These are phyloP conservation scores for Forsythia suspensa DNA, from an alignment of 257 asterid species.

Conservation along the genomic window DNA sequence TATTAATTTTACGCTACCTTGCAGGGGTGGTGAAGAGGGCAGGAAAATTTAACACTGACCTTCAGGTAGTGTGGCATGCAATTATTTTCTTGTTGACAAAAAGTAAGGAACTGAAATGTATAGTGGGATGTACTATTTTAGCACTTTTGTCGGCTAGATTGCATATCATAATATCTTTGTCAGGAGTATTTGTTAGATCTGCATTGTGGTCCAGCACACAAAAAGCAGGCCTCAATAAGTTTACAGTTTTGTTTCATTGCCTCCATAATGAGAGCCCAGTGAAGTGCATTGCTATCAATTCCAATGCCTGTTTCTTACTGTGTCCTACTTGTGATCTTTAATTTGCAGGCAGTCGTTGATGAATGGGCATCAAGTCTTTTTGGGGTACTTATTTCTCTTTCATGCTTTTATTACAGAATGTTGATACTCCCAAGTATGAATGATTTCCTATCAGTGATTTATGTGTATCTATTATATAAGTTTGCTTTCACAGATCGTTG, in stretches of 20 bases:
- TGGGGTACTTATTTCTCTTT: constrained; percentile 63
- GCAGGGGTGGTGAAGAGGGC: constrained; percentile 75
- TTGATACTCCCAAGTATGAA: constrained; percentile 11
- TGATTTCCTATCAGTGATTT: background rate
- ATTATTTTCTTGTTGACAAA: constrained; percentile 16
- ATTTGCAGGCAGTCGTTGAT: constrained; percentile 78
- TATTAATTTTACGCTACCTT: constrained; percentile 78
- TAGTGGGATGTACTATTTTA: background rate
- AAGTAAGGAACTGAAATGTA: background rate
- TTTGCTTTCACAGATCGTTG: background rate
- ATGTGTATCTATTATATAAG: background rate
- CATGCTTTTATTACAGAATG: constrained; percentile 22
- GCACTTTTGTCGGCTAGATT: background rate
- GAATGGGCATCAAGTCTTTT: constrained; percentile 99
- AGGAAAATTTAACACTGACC: constrained; percentile 84
- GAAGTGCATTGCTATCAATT: constrained; percentile 3
- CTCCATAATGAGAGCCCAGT: constrained; percentile 8
- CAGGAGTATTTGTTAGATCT: background rate
- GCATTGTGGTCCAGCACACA: background rate
- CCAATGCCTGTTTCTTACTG: background rate
- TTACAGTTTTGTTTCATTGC: constrained; percentile 19
- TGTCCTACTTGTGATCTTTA: constrained; percentile 29
- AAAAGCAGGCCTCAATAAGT: background rate
- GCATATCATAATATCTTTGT: background rate
- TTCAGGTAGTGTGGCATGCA: constrained; percentile 61